phyloP scores from a whole-genome alignment of 2,329 filamentous ascomycete species.

The Fusarium foetens region DNA sequence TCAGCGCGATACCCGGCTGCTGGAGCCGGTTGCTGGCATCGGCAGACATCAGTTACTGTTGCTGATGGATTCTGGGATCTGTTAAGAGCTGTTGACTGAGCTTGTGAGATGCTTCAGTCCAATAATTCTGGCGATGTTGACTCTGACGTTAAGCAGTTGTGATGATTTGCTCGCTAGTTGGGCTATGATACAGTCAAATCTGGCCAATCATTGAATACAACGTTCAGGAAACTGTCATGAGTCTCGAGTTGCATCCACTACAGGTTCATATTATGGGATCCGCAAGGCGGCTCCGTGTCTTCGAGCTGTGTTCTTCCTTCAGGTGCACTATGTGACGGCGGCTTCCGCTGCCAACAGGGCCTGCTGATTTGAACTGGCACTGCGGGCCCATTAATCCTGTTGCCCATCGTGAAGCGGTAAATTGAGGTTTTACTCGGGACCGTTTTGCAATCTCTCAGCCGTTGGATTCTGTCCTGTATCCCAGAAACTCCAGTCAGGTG shows the following conservation, averaged over 20 bases:
- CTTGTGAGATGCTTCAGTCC: conserved; percentile 10
- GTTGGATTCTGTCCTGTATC: conserved; percentile 2
- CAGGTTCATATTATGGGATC: conserved; percentile 31
- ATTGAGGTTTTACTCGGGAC: conserved; percentile 18
- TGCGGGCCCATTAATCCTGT: conserved; percentile 38
- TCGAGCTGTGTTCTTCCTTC: conserved; percentile 21
- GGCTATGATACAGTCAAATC: conserved; percentile 12
- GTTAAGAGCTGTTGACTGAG: conserved; percentile 4
- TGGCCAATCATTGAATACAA: conserved; percentile 16
- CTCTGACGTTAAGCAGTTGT: neutral
- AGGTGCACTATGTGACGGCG: conserved; percentile 29
- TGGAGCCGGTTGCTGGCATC: conserved; percentile 39
- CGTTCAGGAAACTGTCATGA: conserved; percentile 14
- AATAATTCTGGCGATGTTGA: neutral
- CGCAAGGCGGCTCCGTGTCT: conserved; percentile 39
- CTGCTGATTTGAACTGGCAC: conserved; percentile 30
- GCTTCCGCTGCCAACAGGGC: conserved; percentile 37
- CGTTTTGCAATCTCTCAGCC: conserved; percentile 17
- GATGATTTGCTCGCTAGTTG: neutral
- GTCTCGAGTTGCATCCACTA: conserved; percentile 26
- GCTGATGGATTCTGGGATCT: neutral
- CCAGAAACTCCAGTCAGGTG: neutral
- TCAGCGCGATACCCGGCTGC: conserved; percentile 38
- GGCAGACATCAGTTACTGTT: conserved; percentile 23
- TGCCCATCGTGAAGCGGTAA: conserved; percentile 30